Base-by-base conservation (phyloP, 116 monocot species). In the Iris pallida region DNA sequence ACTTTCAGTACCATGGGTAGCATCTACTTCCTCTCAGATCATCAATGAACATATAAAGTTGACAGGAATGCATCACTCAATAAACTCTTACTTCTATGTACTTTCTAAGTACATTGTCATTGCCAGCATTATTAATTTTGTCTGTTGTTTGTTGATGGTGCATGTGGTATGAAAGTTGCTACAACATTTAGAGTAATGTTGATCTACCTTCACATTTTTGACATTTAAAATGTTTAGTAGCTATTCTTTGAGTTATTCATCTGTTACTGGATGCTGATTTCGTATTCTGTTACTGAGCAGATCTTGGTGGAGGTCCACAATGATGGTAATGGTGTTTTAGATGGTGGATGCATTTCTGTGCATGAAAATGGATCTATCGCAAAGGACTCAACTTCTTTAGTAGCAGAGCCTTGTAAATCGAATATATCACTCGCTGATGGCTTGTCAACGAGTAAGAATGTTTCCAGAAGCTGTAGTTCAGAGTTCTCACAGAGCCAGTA, bases 291-390 rank as follows among this genome's bases (percentile, higher is more conserved):
- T 67, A 41, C 46, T 85, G 53, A 63, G 68, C 78, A 97, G 97
- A 97, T 97, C 82, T 77, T 97, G 55, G 92, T 97, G 16, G 97
- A 97, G 74, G 74, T 92, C 12, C 30, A 81, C 20, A 70, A 47
- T 47, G 83, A 85, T 82, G 87, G 76, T 62, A 86, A 72, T 79
- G 80, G 69, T 57, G 77, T 59, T 55, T 42, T 42, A 63, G 63
- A 82, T 73, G 80, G 80, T 80, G 81, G 81, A 58, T 78, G 78
- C 44, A 57, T 68, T 59, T 82, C 79, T 47, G 63, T 81, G 16
- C 85, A 83, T 68, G 90, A 92, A 72, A 97, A 97, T 80, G 92
- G 85, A 52, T 83, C 69, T 54, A 64, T 71, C 8, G 92, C 79
- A 55, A 88, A 78, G 46, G 82, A 96, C 55, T 82, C 83, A 16